Evolutionary conservation across 2,329 filamentous ascomycete species (phyloP), one percentile per base, ranked within the genome.

Genomic region (Helicocarpus griseus): DNA sequence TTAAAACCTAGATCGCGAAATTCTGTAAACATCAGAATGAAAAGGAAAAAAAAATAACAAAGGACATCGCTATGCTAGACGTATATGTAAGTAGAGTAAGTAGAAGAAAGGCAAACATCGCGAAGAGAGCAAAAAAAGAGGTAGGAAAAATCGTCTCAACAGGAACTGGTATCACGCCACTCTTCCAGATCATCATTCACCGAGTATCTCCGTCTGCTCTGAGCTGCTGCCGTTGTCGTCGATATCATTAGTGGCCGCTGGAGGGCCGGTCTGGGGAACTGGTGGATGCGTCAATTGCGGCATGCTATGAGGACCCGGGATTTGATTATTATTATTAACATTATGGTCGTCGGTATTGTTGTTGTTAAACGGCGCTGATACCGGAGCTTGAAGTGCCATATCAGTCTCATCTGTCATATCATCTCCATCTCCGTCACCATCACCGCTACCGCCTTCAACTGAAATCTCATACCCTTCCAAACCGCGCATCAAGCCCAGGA

Each of bases 401-500:
- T 29, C 41, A 31, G 24, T 14, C 26, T n/a, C 26, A 4, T 14
- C 26, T 19, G 29, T 19, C 17, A n/a, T 6, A 43, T 29, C 24
- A 19, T 44, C 14, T 8, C 28, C 28, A 3, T 8, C 26, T 19
- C 26, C 47, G 6, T 28, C 35, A 19, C 24, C 31, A 45, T 51
- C 44, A 17, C 48, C 48, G 35, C 51, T 49, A 33, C 41, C 43
- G 8, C 33, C 35, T 28, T 35, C 28, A n/a, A n/a, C n/a, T n/a
- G n/a, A n/a, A 31, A 50, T 36, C 21, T 55, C 53, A 44, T 41
- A 48, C 29, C 36, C 40, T 17, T 45, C 36, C 4, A 51, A 31
- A 21, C 38, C 45, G 2, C 33, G 35, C 6, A 41, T 49, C 22
- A 70, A 45, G 14, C 52, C 52, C 50, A 59, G 60, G 50, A 71